A percentile compares a stretch with the other conserved stretches of the same genome.
These are phyloP conservation scores for Zoysia pacifica DNA, from an alignment of 176 grass and related monocot species.

Conservation along the genomic window DNA sequence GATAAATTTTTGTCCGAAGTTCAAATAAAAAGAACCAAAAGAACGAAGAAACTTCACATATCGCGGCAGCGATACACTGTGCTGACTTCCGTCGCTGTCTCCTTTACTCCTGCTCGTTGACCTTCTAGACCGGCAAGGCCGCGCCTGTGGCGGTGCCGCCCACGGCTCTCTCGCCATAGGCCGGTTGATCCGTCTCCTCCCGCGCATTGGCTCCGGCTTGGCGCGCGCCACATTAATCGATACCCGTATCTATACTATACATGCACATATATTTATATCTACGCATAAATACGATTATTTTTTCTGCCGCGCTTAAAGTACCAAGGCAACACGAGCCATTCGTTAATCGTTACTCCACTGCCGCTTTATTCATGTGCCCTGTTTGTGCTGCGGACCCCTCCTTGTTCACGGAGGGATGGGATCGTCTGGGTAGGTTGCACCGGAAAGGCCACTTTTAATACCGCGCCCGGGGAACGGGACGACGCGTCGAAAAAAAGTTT, in stretches of 20 bases:
- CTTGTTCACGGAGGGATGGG: slow-evolving; percentile 26
- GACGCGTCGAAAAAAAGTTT: too few species aligned
- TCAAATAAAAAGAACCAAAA: too few species aligned
- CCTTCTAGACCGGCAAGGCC: neutral
- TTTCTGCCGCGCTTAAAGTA: neutral
- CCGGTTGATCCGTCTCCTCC: neutral
- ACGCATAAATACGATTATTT: too few species aligned
- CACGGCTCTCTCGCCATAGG: neutral
- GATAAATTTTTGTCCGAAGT: slow-evolving; percentile 18
- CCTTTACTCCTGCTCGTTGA: slow-evolving; percentile 45
- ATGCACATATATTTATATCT: too few species aligned
- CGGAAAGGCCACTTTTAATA: slow-evolving; percentile 37
- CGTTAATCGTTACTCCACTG: slow-evolving; percentile 13
- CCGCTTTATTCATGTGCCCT: slow-evolving; percentile 31
- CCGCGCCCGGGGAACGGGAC: slow-evolving; percentile 15
- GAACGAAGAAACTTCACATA: too few species aligned
- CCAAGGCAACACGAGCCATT: slow-evolving; percentile 37
- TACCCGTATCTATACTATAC: too few species aligned
- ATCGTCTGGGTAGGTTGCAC: slow-evolving; percentile 21
- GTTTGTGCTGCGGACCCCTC: too few species aligned
- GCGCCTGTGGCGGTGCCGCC: slow-evolving; percentile 2
- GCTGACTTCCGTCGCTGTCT: slow-evolving; percentile 27
- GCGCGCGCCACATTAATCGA: too few species aligned
- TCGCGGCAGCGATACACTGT: neutral
- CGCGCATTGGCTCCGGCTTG: slow-evolving; percentile 14